Base-by-base conservation (phyloP, 768 basidiomycete species). In the Antrodiella citrinella region DNA sequence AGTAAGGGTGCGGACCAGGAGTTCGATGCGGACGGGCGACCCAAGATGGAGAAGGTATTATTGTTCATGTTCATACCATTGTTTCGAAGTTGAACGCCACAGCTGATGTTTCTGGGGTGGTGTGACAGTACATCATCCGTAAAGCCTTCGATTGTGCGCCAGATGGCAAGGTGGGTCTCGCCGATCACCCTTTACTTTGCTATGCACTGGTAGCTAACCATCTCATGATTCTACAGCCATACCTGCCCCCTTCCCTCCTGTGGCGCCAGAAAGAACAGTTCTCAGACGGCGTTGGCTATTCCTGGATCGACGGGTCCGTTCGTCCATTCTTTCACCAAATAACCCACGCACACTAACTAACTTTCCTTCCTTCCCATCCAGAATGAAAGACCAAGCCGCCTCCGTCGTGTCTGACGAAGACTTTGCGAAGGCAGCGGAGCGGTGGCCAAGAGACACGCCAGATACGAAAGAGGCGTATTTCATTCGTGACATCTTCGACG, bases 191-290 rank as follows among this genome's bases (percentile, higher is more conserved):
- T 21, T 19, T 26, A 26, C 43, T 18, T 15, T 26, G 4, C 20
- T 4, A 21, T 19, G 49, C 45, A 23, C 23, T 30, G 38, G 25
- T 53, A 44, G 23, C 47, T 43, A 30, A 55, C 21, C 21, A n/a
- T 13, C 86, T n/a, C n/a, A n/a, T n/a, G n/a, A n/a, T n/a, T n/a
- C n/a, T n/a, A n/a, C n/a, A n/a, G n/a, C 85, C 91, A 1, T 99
- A 98, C 69, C 81, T 99, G 47, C 96, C 96, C 11, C 77, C 77
- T 50, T 90, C 88, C 13, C 97, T 99, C 60, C 75, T 99, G 39
- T 99, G 96, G 96, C 79, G 96, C 50, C 96, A 99, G 67, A 99
- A 99, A 67, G 96, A 99, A 69, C 94, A 98, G 61, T 99, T 99
- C 72, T 97, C 94, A 1, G 96, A 99, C 61, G 96, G 96, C 48